Percentiles rank a stretch among this genome's conserved stretches.
Conservation (phyloP, 139 green algal species). For the Micractinium conductrix region DNA sequence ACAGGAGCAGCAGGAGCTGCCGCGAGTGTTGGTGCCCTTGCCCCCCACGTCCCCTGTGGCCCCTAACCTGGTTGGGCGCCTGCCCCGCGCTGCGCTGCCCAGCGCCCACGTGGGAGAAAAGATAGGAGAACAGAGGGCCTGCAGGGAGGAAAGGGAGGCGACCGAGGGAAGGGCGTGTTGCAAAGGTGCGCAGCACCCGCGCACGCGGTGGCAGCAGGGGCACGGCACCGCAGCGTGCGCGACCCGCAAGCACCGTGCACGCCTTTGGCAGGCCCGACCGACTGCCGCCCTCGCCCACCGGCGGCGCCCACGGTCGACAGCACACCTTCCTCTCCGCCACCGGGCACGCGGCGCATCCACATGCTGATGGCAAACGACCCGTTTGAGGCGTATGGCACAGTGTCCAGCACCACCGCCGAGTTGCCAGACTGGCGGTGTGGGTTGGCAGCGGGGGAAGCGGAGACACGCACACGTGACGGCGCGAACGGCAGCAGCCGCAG, state of each 20-base stretch:
- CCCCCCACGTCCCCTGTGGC: too few relatives aligned
- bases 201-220: too few relatives aligned
- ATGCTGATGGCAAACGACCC: conserved; percentile 68
- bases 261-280: too few relatives aligned
- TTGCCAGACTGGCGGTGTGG: not conserved
- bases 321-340: too few relatives aligned
- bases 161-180: too few relatives aligned
- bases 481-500: not conserved
- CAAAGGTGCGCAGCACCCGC: conserved; percentile 13
- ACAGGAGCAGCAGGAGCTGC: too few relatives aligned
- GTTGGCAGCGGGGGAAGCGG: not conserved
- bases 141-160: too few relatives aligned
- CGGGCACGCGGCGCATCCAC: conserved; percentile 58
- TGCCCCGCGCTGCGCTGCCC: not conserved
- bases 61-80: too few relatives aligned
- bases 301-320: too few relatives aligned
- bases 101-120: conserved; percentile 32
- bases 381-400: conserved; percentile 44
- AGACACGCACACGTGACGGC: not conserved
- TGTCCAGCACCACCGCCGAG: conserved; percentile 34
- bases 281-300: not conserved
- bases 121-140: conserved; percentile 43
- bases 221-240: too few relatives aligned
- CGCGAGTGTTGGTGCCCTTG: too few relatives aligned
- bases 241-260: too few relatives aligned